phyloP scores from a whole-genome alignment of 2,329 filamentous ascomycete genomes.

The Salinomyces thailandicus region DNA sequence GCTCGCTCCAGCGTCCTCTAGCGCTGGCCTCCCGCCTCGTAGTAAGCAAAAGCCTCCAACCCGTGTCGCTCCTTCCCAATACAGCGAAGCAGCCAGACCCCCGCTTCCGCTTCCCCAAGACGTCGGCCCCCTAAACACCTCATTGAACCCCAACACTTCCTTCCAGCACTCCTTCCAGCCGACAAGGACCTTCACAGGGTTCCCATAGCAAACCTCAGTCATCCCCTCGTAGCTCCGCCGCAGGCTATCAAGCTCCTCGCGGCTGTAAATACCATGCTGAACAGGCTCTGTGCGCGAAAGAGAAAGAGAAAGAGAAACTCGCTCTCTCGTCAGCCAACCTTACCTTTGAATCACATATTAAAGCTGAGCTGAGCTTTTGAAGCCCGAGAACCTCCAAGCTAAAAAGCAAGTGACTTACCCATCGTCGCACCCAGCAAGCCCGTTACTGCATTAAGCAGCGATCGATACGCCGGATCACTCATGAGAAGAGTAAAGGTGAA shows the following conservation, averaged over 20 bases:
- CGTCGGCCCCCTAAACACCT: background rate
- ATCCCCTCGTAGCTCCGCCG: constrained; percentile 2
- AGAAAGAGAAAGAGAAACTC: too few relatives aligned
- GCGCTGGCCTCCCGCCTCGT: too few relatives aligned
- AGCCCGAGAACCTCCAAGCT: background rate
- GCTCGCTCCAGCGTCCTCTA: too few relatives aligned
- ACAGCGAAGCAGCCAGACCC: too few relatives aligned
- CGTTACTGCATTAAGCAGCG: background rate
- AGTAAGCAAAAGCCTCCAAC: too few relatives aligned
- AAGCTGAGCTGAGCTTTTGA: background rate
- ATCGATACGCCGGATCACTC: background rate
- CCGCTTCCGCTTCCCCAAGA: too few relatives aligned
- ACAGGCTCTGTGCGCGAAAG: too few relatives aligned
- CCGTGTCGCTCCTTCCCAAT: too few relatives aligned
- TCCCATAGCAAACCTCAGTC: constrained; percentile 5
- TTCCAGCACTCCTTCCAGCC: constrained; percentile 7
- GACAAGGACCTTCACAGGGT: background rate
- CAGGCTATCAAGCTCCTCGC: constrained; percentile 1
- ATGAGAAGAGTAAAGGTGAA: background rate
- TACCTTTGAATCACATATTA: too few relatives aligned
- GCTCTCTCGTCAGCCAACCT: too few relatives aligned
- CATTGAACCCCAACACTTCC: constrained; percentile 1
- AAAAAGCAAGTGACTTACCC: constrained; percentile 1
- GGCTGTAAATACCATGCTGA: background rate
- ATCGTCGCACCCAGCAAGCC: background rate